Percentiles rank a stretch among this genome's conserved stretches.
Conservation (phyloP, 164 flowering plant genomes). For the Stephania japonica region DNA sequence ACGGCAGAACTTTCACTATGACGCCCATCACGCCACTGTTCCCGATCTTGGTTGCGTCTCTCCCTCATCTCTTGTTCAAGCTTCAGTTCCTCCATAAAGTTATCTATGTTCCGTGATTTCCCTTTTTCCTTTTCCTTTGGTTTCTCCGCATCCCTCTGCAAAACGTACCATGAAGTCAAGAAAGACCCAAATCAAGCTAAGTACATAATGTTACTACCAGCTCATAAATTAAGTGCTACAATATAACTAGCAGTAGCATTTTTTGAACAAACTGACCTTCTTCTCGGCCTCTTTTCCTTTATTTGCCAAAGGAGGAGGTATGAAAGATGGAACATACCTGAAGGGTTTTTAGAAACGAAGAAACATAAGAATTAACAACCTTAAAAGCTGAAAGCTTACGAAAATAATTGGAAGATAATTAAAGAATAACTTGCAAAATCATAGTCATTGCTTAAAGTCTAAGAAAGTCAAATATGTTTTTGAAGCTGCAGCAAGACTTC, state of each 20-base stretch:
- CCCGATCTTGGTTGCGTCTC: constrained; percentile 91
- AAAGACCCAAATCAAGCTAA: not conserved
- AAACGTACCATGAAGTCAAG: not conserved
- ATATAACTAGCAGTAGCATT: not conserved
- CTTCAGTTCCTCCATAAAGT: constrained; percentile 97
- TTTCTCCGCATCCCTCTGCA: constrained; percentile 76
- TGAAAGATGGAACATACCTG: constrained; percentile 98
- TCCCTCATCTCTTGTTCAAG: constrained; percentile 96
- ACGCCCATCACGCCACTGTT: constrained; percentile 74
- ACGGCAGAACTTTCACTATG: constrained; percentile 64
- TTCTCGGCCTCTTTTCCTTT: constrained; percentile 81
- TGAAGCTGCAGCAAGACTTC: not conserved
- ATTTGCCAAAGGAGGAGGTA: constrained; percentile 85
- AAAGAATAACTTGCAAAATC: not conserved
- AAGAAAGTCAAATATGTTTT: not conserved
- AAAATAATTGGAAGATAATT: not conserved
- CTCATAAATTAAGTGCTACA: not conserved
- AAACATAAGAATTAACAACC: not conserved
- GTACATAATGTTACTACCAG: not conserved
- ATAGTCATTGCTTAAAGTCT: not conserved
- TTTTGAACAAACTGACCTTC: constrained; percentile 42
- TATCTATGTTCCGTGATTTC: constrained; percentile 83
- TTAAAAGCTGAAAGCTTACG: not conserved
- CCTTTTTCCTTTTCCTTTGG: constrained; percentile 90
- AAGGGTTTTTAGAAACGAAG: constrained; percentile 12